phyloP scores from a whole-genome alignment of 257 asterid genomes.

The Penstemon davidsonii region DNA sequence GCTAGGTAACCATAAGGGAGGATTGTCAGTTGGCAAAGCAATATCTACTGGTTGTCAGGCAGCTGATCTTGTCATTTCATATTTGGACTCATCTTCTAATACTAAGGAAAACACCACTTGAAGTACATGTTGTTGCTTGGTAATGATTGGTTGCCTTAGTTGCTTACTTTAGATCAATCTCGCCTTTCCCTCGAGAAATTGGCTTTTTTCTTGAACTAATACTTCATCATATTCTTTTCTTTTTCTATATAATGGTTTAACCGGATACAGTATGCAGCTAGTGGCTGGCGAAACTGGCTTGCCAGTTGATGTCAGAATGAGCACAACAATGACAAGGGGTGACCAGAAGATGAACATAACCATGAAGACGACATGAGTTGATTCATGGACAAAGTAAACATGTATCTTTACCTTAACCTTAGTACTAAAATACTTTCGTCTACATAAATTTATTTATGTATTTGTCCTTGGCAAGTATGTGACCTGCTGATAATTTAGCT shows the following conservation, averaged over 20 bases:
- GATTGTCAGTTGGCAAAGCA: conserved; percentile 92
- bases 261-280: conserved; percentile 18
- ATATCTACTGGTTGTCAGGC: conserved; percentile 79
- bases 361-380: conserved; percentile 7
- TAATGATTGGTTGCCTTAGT: conserved; percentile 9
- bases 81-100: conserved; percentile 49
- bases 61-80: conserved; percentile 85
- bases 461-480: background rate
- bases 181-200: too few species aligned
- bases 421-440: background rate
- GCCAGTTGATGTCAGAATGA: conserved; percentile 11
- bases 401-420: conserved; percentile 12
- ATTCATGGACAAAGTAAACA: background rate
- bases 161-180: background rate
- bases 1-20: conserved; percentile 92
- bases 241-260: background rate
- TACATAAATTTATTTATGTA: background rate
- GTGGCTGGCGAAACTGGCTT: background rate
- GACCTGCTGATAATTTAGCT: background rate
- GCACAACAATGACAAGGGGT: conserved; percentile 26
- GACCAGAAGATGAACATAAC: conserved; percentile 28
- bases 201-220: background rate
- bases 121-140: conserved; percentile 25
- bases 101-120: conserved; percentile 19
- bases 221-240: background rate